phyloP scores from a whole-genome alignment of 192 early-diverging fungal genomes.

The Oehlia diaphana region DNA sequence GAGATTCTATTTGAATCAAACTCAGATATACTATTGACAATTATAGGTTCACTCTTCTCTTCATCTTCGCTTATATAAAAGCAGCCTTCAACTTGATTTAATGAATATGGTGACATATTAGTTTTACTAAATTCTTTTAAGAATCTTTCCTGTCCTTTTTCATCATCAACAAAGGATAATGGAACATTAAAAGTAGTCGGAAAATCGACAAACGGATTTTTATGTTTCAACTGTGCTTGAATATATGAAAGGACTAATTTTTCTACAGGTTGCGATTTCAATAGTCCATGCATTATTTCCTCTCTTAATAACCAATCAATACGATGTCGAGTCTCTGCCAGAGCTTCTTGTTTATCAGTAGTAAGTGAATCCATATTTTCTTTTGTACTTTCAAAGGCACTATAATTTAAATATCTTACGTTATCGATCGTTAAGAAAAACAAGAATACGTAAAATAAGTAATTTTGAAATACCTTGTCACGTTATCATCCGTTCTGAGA shows the following conservation, averaged over 20 bases:
- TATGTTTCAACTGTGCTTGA: slow-evolving; percentile 46
- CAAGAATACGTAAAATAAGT: background rate
- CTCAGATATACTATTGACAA: background rate
- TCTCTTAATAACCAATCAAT: slow-evolving; percentile 69
- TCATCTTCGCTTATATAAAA: slow-evolving; percentile 52
- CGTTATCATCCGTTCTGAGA: slow-evolving; percentile 19
- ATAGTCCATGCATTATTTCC: slow-evolving; percentile 71
- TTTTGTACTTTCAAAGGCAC: background rate
- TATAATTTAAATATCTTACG: background rate
- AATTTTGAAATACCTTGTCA: background rate
- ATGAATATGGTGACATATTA: slow-evolving; percentile 46
- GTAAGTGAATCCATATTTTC: slow-evolving; percentile 20
- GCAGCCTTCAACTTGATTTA: slow-evolving; percentile 50
- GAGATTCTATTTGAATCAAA: slow-evolving; percentile 19
- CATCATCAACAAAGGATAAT: slow-evolving; percentile 51
- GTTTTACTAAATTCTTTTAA: slow-evolving; percentile 51
- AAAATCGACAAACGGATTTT: slow-evolving; percentile 57
- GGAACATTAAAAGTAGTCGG: slow-evolving; percentile 53
- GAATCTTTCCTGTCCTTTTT: slow-evolving; percentile 48
- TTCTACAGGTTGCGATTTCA: slow-evolving; percentile 58
- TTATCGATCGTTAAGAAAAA: background rate
- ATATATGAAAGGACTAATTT: slow-evolving; percentile 48
- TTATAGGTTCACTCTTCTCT: background rate
- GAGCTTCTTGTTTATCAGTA: slow-evolving; percentile 55
- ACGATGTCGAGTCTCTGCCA: slow-evolving; percentile 55